Conservation (phyloP, 1,139 yeast genomes). For the Geotrichum klebahnii region DNA sequence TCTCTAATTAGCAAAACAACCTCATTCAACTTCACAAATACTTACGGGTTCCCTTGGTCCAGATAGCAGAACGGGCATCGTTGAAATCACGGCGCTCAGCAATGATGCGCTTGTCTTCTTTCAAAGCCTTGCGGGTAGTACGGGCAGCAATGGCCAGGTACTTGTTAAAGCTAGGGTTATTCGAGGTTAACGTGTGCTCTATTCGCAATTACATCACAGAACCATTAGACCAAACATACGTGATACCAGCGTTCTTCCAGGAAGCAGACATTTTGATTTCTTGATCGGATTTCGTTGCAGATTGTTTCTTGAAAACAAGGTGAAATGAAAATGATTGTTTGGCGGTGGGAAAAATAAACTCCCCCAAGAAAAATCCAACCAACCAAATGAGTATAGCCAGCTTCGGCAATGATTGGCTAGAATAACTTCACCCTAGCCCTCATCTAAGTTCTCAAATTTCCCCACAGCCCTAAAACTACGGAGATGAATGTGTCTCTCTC, state of each 20-base stretch:
- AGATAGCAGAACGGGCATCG: constrained; percentile 72
- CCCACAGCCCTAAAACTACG: not conserved
- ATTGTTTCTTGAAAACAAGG: constrained; percentile 7
- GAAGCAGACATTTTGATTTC: constrained; percentile 25
- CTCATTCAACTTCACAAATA: constrained; percentile 14
- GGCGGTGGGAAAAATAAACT: not conserved
- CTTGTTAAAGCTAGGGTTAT: constrained; percentile 77
- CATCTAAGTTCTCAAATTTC: not conserved
- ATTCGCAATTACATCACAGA: not conserved
- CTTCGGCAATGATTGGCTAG: constrained; percentile 8
- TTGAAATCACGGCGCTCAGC: constrained; percentile 70
- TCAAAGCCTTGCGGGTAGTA: constrained; percentile 82
- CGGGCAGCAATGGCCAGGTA: constrained; percentile 89
- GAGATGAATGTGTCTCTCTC: constrained; percentile 1
- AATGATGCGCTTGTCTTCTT: constrained; percentile 75
- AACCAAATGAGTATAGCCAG: not conserved
- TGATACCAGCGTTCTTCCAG: constrained; percentile 36
- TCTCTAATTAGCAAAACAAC: constrained; percentile 19
- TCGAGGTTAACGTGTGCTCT: too few relatives aligned
- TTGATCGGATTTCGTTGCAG: not conserved
- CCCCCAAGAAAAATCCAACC: not conserved
- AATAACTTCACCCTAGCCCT: constrained; percentile 8
- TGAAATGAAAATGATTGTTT: not conserved
- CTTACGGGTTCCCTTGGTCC: constrained; percentile 62
- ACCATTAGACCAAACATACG: constrained; percentile 28